Evolutionary conservation across 306 rosid genomes (phyloP).

Genomic region (Casuarina glauca): DNA sequence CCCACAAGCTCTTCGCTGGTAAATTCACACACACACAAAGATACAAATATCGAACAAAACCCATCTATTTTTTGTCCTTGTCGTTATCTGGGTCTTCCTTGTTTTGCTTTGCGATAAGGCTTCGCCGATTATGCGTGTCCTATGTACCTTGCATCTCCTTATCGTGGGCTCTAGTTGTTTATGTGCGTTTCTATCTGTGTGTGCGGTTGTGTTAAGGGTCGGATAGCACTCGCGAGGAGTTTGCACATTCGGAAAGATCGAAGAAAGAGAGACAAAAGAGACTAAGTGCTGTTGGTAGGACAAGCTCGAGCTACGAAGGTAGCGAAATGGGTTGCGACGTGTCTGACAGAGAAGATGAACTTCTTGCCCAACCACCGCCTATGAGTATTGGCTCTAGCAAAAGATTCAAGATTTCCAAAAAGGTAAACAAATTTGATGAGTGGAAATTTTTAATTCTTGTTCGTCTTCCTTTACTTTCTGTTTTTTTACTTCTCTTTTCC

Average conservation of each 20-base stretch:
- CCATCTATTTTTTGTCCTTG: conserved; percentile 18
- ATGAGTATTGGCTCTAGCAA: conserved; percentile 26
- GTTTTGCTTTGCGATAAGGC: conserved; percentile 33
- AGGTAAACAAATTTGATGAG: conserved; percentile 32
- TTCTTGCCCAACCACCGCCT: conserved; percentile 20
- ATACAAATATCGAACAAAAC: conserved; percentile 38
- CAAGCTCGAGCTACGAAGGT: conserved; percentile 31
- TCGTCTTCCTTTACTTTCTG: background rate
- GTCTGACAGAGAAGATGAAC: conserved; percentile 43
- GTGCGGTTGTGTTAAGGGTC: conserved; percentile 22
- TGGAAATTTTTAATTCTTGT: background rate
- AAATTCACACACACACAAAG: conserved; percentile 22
- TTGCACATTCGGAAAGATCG: conserved; percentile 44
- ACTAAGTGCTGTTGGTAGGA: conserved; percentile 46
- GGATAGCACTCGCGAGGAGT: conserved; percentile 29
- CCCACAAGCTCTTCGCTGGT: conserved; percentile 49
- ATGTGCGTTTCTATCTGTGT: conserved; percentile 4
- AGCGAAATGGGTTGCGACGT: conserved; percentile 49
- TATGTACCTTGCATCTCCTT: conserved; percentile 25
- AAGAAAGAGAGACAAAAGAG: conserved; percentile 63
- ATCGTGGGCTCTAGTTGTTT: background rate
- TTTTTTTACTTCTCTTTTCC: background rate
- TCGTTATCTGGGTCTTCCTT: conserved; percentile 41
- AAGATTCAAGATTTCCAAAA: conserved; percentile 48
- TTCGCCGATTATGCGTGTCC: conserved; percentile 47